Evolutionary conservation across 768 basidiomycete species (phyloP).

Genomic region (Bullera alba): DNA sequence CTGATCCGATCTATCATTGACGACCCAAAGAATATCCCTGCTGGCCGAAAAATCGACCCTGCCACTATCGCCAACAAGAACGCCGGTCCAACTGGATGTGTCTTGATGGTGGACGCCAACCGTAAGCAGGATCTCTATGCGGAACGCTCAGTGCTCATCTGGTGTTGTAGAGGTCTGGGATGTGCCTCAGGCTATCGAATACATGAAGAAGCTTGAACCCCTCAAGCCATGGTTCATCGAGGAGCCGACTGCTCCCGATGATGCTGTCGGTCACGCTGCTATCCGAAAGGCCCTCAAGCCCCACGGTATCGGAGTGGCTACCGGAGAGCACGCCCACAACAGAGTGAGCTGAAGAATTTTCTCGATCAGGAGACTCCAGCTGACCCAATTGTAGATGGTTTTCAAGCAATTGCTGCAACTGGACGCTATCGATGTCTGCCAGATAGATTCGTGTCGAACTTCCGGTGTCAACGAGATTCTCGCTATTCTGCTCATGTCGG

Average conservation of each 20-base stretch:
- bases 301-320: slow-evolving; percentile 79
- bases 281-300: slow-evolving; percentile 66
- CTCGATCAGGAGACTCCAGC: neutral
- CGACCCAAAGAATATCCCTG: slow-evolving; percentile 72
- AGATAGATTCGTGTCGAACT: slow-evolving; percentile 89
- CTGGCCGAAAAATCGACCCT: slow-evolving; percentile 56
- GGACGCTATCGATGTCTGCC: slow-evolving; percentile 87
- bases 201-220: slow-evolving; percentile 68
- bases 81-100: slow-evolving; percentile 85
- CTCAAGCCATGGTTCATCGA: slow-evolving; percentile 96
- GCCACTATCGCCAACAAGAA: slow-evolving; percentile 75
- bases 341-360: slow-evolving; percentile 40
- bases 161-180: slow-evolving; percentile 53
- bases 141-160: neutral
- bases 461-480: slow-evolving; percentile 93
- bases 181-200: slow-evolving; percentile 84
- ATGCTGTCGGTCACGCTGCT: slow-evolving; percentile 60
- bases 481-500: slow-evolving; percentile 79
- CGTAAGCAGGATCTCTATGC: slow-evolving; percentile 49
- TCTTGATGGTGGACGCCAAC: slow-evolving; percentile 96
- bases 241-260: slow-evolving; percentile 87
- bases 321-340: slow-evolving; percentile 92
- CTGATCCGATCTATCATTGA: slow-evolving; percentile 94
- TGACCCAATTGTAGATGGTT: slow-evolving; percentile 38
- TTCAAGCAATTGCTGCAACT: slow-evolving; percentile 86